Conservation (phyloP, 306 rosid genomes). For the Vachellia collinsii region DNA sequence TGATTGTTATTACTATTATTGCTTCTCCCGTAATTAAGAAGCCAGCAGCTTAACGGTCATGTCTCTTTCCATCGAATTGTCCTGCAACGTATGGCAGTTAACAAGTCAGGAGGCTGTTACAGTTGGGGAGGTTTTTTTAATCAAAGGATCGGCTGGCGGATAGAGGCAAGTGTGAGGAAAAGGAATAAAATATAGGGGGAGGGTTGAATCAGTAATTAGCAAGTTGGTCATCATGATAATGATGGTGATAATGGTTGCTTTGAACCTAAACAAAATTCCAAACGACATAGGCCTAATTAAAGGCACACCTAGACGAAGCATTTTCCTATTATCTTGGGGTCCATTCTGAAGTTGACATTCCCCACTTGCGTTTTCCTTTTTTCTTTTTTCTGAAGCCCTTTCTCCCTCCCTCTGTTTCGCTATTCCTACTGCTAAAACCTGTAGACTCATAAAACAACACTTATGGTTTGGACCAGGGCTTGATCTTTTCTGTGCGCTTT, state of each 20-base stretch:
- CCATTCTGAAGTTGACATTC: slow-evolving; percentile 51
- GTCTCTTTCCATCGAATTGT: not conserved
- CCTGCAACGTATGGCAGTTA: not conserved
- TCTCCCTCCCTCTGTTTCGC: not conserved
- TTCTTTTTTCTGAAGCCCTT: not conserved
- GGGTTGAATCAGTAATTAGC: slow-evolving; percentile 2
- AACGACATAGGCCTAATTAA: slow-evolving; percentile 34
- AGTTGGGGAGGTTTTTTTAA: not conserved
- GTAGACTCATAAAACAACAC: not conserved
- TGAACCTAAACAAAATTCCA: slow-evolving; percentile 67
- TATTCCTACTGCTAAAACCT: not conserved
- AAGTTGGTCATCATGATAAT: slow-evolving; percentile 25
- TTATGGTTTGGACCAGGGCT: not conserved
- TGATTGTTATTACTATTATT: not conserved
- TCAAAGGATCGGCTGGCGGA: not conserved
- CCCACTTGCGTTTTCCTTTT: not conserved
- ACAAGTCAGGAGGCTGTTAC: not conserved
- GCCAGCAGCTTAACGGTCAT: not conserved
- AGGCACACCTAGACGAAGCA: slow-evolving; percentile 47
- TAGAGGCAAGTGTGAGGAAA: not conserved
- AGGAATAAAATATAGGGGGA: not conserved
- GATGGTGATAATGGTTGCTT: slow-evolving; percentile 44
- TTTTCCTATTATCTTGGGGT: slow-evolving; percentile 44
- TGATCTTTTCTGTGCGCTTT: not conserved
- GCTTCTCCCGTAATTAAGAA: not conserved